A percentile compares a stretch with the other conserved stretches of the same genome.
phyloP scores from a whole-genome alignment of 2,329 filamentous ascomycete species.

The Diaporthe velutina region DNA sequence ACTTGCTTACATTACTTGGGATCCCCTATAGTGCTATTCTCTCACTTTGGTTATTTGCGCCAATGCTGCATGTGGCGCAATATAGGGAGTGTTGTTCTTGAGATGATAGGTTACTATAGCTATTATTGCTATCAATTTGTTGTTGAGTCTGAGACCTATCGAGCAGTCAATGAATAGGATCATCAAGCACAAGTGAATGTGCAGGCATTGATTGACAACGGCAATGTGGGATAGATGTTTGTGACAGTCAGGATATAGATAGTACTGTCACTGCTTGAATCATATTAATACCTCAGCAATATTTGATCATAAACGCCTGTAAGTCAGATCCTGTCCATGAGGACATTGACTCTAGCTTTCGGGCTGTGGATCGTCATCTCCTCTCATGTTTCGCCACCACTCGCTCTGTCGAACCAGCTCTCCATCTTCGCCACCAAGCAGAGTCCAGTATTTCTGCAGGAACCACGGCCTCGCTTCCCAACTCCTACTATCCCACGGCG shows the following conservation, averaged over 20 bases:
- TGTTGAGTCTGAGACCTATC: too few species aligned
- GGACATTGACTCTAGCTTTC: neutral
- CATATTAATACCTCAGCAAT: neutral
- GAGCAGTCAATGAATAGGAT: too few species aligned
- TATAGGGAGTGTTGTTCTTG: neutral
- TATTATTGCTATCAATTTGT: too few species aligned
- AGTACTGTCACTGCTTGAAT: accelerated
- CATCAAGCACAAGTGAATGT: too few species aligned
- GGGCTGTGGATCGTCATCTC: slow-evolving; percentile 27
- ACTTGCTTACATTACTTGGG: accelerated
- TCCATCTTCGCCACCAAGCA: slow-evolving; percentile 40
- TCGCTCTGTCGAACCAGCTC: slow-evolving; percentile 40
- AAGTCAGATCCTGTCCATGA: neutral
- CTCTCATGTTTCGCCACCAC: slow-evolving; percentile 38
- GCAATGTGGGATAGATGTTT: too few species aligned
- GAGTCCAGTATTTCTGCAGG: slow-evolving; percentile 38
- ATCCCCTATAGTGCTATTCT: too few species aligned
- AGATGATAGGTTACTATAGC: neutral
- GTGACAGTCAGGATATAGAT: neutral
- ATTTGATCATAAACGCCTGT: too few species aligned
- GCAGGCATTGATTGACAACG: too few species aligned
- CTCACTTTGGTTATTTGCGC: too few species aligned
- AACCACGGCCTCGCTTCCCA: slow-evolving; percentile 41
- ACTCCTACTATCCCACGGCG: slow-evolving; percentile 44
- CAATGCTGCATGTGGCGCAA: neutral